Conservation (phyloP, 768 basidiomycete species). For the Xanthoconium stramineum region DNA sequence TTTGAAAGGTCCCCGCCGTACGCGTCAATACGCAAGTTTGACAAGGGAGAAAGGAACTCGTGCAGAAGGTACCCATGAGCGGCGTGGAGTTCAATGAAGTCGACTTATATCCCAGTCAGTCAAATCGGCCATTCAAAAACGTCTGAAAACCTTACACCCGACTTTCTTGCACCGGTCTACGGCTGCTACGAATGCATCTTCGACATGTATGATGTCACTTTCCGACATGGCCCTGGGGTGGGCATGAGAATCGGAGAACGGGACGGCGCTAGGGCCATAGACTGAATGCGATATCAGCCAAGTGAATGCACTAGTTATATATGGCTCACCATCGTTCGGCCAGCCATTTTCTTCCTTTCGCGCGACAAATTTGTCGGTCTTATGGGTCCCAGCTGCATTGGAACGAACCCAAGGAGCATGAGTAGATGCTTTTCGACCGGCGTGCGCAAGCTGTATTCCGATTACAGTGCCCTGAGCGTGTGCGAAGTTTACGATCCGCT, state of each 20-base stretch:
- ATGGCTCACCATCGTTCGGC: constrained; percentile 54
- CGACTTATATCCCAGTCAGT: constrained; percentile 39
- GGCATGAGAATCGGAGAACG: constrained; percentile 51
- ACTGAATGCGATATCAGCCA: constrained; percentile 38
- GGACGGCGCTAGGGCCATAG: constrained; percentile 55
- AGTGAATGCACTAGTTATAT: neutral
- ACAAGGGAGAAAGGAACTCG: constrained; percentile 69
- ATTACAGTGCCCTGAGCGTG: constrained; percentile 68
- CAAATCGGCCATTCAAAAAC: neutral
- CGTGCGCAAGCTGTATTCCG: constrained; percentile 79
- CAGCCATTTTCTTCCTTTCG: constrained; percentile 60
- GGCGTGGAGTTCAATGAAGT: constrained; percentile 70
- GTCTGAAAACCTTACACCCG: constrained; percentile 48
- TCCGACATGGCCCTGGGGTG: constrained; percentile 57
- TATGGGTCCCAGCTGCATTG: constrained; percentile 33
- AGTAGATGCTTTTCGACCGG: constrained; percentile 67
- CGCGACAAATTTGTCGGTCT: constrained; percentile 35
- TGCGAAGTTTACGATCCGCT: constrained; percentile 69
- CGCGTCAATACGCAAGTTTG: constrained; percentile 65
- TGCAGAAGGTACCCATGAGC: constrained; percentile 67
- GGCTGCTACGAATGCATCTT: constrained; percentile 58
- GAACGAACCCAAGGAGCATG: constrained; percentile 63
- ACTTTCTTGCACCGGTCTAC: constrained; percentile 51
- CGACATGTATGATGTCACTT: constrained; percentile 51
- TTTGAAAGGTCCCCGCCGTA: constrained; percentile 77